Base-by-base conservation (phyloP, 2,329 filamentous ascomycete genomes). In the Colletotrichum theobromicola region DNA sequence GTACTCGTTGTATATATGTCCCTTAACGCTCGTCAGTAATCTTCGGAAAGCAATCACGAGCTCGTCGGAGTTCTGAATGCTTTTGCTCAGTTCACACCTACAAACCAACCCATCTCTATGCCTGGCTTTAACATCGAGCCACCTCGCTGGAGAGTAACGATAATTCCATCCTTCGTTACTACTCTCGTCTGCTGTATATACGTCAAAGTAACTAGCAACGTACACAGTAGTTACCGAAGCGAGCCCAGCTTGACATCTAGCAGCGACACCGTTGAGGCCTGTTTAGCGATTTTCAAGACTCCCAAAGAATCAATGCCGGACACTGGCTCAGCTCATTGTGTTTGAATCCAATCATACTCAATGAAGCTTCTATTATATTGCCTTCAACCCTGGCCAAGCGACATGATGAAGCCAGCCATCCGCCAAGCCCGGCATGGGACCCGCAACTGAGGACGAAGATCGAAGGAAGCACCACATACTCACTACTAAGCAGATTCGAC, bases 291-390 rank as follows among this genome's bases (percentile, higher is more conserved):
- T 4, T 12, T n/a, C 9, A 46, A 42, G 37, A 0, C 4, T 2
- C 37, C n/a, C 37, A 46, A n/a, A 46, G 18, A n/a, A 46, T 9
- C 5, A 2, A 35, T 15, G 1, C 6, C 15, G 2, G 12, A 15
- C 5, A 13, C 32, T 32, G 9, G 7, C n/a, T 6, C 32, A 9
- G 8, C 12, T 32, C 32, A 32, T 32, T 35, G 34, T 37, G 35
- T n/a, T n/a, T 12, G n/a, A 1, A 46, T n/a, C 18, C 2, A 42
- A n/a, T 6, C 18, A 12, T 6, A 12, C 18, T 0, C 2, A 9
- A 6, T 46, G 2, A 46, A 46, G 10, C 42, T 21, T 8, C 7
- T 37, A 7, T 37, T 37, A 37, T 37, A 7, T 9, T 37, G 35
- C 7, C 16, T 37, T 7, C 2, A 7, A 4, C 15, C 15, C 15